Percentiles rank a stretch among this genome's conserved stretches.
Evolutionary conservation across 768 basidiomycete species (phyloP).

Genomic region (Podaxis sp.): DNA sequence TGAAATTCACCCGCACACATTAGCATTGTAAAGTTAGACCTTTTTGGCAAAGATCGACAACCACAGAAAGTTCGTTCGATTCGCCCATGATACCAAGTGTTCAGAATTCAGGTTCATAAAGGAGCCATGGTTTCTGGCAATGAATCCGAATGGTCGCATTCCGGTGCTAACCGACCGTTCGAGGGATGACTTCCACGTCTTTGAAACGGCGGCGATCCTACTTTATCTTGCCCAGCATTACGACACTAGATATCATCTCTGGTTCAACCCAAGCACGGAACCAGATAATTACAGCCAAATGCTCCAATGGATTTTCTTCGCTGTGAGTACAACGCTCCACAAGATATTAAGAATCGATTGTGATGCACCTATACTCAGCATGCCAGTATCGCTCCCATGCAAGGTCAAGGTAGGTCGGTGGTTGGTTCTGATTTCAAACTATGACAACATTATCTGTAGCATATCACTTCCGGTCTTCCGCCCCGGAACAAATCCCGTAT

Average conservation of each 20-base stretch:
- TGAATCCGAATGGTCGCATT: constrained; percentile 69
- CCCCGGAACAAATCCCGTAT: constrained; percentile 62
- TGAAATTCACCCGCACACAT: background rate
- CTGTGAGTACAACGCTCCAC: constrained; percentile 30
- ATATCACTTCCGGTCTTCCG: constrained; percentile 59
- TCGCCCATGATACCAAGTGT: no score
- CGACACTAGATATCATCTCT: constrained; percentile 65
- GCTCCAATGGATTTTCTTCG: constrained; percentile 84
- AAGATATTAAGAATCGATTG: background rate
- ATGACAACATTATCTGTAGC: constrained; percentile 29
- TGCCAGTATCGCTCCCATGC: constrained; percentile 77
- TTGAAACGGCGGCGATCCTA: constrained; percentile 76
- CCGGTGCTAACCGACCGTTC: constrained; percentile 59
- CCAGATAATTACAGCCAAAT: constrained; percentile 60
- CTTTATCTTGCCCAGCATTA: constrained; percentile 75
- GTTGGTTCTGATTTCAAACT: background rate
- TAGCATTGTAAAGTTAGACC: constrained; percentile 49
- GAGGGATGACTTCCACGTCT: constrained; percentile 55
- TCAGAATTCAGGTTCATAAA: constrained; percentile 6
- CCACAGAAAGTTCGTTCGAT: constrained; percentile 33
- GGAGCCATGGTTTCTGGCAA: constrained; percentile 64
- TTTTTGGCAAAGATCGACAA: constrained; percentile 27
- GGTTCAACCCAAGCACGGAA: constrained; percentile 45
- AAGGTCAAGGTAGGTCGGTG: constrained; percentile 48
- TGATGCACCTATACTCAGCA: constrained; percentile 37